Percentiles rank a stretch among this genome's conserved stretches.
phyloP scores from a whole-genome alignment of 306 rosid species.

The Cicer arietinum region DNA sequence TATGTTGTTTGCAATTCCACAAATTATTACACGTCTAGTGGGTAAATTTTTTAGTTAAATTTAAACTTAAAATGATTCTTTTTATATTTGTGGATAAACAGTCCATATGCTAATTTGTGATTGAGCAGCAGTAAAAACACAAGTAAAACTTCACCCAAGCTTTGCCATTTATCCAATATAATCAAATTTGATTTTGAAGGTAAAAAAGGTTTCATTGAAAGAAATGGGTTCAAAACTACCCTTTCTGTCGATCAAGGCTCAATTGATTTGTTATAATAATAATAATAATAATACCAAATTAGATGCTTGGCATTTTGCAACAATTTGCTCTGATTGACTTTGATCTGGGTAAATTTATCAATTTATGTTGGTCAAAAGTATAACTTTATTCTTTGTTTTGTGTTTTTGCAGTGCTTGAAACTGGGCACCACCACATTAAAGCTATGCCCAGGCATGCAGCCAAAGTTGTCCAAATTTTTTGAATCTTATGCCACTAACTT shows the following conservation, averaged over 20 bases:
- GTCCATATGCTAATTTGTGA: neutral
- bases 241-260: conserved; percentile 7
- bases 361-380: conserved; percentile 2
- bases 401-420: conserved; percentile 63
- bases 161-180: neutral
- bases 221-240: conserved; percentile 7
- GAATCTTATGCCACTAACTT: conserved; percentile 69
- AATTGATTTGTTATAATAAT: conserved; percentile 12
- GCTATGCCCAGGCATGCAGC: conserved; percentile 69
- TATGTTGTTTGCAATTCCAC: neutral
- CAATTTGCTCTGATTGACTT: conserved; percentile 23
- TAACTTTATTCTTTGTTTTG: conserved; percentile 27
- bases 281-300: neutral
- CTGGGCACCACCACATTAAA: conserved; percentile 60
- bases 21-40: neutral
- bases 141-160: neutral
- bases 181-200: neutral
- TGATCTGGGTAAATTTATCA: conserved; percentile 1
- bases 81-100: neutral
- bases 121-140: neutral
- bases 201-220: neutral
- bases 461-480: conserved; percentile 65
- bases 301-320: conserved; percentile 3
- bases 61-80: neutral
- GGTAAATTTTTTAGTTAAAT: neutral